These are phyloP conservation scores for Oryza rufipogon DNA, from an alignment of 176 grass and related monocot genomes.

Conservation along the genomic window DNA sequence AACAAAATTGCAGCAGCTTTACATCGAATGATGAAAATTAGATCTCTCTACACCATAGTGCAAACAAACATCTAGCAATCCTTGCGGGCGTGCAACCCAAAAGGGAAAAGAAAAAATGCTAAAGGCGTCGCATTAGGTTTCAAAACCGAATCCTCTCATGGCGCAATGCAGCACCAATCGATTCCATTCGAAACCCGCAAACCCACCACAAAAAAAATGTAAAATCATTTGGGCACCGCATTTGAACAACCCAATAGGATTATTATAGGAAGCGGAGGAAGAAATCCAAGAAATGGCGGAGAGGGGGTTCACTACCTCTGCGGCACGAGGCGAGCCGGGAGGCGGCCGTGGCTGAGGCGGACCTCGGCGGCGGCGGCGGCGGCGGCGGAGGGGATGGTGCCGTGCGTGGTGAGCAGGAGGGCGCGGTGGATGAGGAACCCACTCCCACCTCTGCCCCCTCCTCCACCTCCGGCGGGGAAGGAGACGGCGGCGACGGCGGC, in stretches of 20 bases:
- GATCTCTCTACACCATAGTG: slow-evolving; percentile 3
- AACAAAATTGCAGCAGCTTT: slow-evolving; percentile 23
- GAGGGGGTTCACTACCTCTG: slow-evolving; percentile 53
- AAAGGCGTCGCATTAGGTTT: neutral
- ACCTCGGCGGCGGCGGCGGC: slow-evolving; percentile 67
- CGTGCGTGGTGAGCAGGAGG: slow-evolving; percentile 86
- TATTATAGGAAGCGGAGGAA: neutral
- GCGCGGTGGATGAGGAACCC: slow-evolving; percentile 85
- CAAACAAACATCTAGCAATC: neutral
- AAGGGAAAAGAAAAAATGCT: slow-evolving; percentile 21
- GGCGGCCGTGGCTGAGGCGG: slow-evolving; percentile 60
- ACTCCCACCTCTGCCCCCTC: slow-evolving; percentile 54
- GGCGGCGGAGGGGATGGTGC: slow-evolving; percentile 67
- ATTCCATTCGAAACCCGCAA: neutral
- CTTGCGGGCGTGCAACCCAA: neutral
- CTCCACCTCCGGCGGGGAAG: slow-evolving; percentile 31
- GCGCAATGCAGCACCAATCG: neutral
- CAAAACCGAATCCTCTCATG: slow-evolving; percentile 24
- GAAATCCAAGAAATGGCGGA: neutral
- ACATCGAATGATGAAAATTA: slow-evolving; percentile 24
- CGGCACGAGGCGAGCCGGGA: slow-evolving; percentile 63
- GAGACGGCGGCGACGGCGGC: slow-evolving; percentile 70
- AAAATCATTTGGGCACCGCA: slow-evolving; percentile 4
- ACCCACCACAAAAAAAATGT: slow-evolving; percentile 20
- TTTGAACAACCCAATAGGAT: neutral